Conservation (phyloP, 345 rosid species). For the Cardamine resedifolia region DNA sequence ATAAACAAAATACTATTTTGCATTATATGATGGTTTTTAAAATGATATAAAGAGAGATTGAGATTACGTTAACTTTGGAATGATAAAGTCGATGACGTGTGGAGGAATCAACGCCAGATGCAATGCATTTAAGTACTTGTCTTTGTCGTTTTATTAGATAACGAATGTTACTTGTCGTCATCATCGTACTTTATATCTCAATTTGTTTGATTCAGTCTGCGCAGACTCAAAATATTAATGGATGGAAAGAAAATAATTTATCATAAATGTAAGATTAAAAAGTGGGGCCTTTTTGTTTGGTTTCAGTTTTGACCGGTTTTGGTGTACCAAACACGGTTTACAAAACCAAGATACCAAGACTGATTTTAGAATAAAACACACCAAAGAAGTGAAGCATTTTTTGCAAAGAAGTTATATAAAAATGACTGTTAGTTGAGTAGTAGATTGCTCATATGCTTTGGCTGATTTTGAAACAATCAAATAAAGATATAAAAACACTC, state of each 20-base stretch:
- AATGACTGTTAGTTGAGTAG: slow-evolving; percentile 44
- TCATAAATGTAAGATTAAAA: not conserved
- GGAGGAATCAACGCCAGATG: slow-evolving; percentile 30
- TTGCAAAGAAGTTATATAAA: not conserved
- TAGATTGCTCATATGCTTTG: slow-evolving; percentile 38
- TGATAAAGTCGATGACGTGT: slow-evolving; percentile 31
- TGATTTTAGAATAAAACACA: slow-evolving; percentile 18
- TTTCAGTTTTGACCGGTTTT: slow-evolving; percentile 16
- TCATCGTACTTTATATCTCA: slow-evolving; percentile 30
- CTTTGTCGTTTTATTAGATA: slow-evolving; percentile 34
- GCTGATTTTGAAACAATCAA: slow-evolving; percentile 12
- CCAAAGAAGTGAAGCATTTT: slow-evolving; percentile 29
- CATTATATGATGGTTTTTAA: not conserved
- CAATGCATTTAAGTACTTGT: slow-evolving; percentile 30
- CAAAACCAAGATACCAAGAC: not conserved
- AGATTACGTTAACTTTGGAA: slow-evolving; percentile 25
- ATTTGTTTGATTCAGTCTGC: slow-evolving; percentile 35
- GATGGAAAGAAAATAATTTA: not conserved
- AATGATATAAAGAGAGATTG: slow-evolving; percentile 13
- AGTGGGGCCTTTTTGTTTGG: not conserved
- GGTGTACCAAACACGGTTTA: slow-evolving; percentile 16
- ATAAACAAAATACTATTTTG: slow-evolving; percentile 5
- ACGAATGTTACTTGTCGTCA: slow-evolving; percentile 35
- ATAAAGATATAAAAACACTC: slow-evolving; percentile 25
- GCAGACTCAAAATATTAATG: slow-evolving; percentile 17